Evolutionary conservation across 2,329 filamentous ascomycete genomes (phyloP), one percentile per base, ranked within the genome.

Genomic region (Pestalotiopsis sp.): DNA sequence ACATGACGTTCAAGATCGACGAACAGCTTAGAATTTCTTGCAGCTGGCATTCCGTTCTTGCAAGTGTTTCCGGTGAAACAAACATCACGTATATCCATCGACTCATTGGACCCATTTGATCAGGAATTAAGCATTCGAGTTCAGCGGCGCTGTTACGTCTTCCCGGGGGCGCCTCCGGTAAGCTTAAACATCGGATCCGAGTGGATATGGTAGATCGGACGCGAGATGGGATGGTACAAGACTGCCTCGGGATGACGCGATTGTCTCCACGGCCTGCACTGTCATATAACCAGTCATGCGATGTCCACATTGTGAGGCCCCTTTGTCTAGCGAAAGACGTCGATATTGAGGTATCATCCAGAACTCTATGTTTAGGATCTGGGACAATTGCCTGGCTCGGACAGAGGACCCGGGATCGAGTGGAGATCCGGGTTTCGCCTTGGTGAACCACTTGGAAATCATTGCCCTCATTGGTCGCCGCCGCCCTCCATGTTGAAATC

Each of bases 341-440:
- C 38, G 59, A 62, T 62, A 62, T 39, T 23, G 59, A 62, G 59
- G 59, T 62, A 39, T 62, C 25, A 62, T 62, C 20, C 59, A 23
- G 36, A 39, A 62, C n/a, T 20, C 31, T 62, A 62, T 36, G 59
- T 62, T 38, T 62, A 62, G 59, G 31, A 62, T 39, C 59, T 39
- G 59, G 59, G 31, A 62, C 41, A 64, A 64, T 64, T 64, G 61
- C 38, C 61, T 31, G 61, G 61, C 61, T 64, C 61, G 41, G 61
- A 39, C 25, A 62, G 23, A 12, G 17, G 20, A 49, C 25, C 61
- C 61, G 61, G 61, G 17, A 36, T 41, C 12, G 61, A 41, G 61
- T 45, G 61, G 61, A 49, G 61, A 25, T 20, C 38, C 36, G n/a
- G 38, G 61, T 64, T 64, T 64, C 61, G 61, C 61, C 39, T 64